A percentile compares a stretch with the other conserved stretches of the same genome.
Evolutionary conservation across 352 stramenopile species (phyloP).

Genomic region (Globisporangium parvum): DNA sequence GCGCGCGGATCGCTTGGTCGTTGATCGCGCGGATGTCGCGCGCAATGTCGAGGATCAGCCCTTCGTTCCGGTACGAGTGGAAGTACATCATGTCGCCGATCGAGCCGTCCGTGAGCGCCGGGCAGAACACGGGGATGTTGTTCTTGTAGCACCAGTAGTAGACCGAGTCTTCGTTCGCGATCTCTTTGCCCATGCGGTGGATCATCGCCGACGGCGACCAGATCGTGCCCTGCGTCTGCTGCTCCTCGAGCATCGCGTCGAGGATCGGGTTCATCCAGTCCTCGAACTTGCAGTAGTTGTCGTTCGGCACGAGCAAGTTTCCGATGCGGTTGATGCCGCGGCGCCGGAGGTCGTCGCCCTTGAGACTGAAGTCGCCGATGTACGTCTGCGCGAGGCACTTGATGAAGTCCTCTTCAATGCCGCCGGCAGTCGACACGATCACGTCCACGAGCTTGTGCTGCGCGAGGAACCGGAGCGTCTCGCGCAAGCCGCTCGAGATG

Average conservation of each 20-base stretch:
- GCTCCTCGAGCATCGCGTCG: constrained; percentile 97
- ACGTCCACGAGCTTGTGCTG: constrained; percentile 99
- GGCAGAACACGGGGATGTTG: constrained; percentile 99
- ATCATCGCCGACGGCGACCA: constrained; percentile 99
- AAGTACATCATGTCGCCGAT: constrained; percentile 99
- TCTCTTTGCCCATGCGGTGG: constrained; percentile 93
- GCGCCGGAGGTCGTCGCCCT: constrained; percentile 87
- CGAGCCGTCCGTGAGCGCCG: constrained; percentile 97
- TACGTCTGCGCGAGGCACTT: constrained; percentile 99
- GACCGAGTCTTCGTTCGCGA: constrained; percentile 97
- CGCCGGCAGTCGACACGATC: constrained; percentile 91
- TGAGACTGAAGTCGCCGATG: constrained; percentile 97
- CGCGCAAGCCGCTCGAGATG: constrained; percentile 97
- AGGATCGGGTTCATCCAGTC: constrained; percentile 97
- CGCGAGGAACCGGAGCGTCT: constrained; percentile 97
- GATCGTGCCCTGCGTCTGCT: constrained; percentile 85
- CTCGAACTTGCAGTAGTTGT: constrained; percentile 99
- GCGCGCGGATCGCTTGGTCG: constrained; percentile 93
- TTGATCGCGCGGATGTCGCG: constrained; percentile 98
- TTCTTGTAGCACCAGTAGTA: constrained; percentile 99
- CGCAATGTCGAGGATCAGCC: constrained; percentile 96
- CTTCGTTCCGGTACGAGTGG: constrained; percentile 98
- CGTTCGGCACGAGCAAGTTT: constrained; percentile 99
- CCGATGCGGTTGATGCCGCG: constrained; percentile 99
- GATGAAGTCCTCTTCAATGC: constrained; percentile 98